A percentile compares a stretch with the other conserved stretches of the same genome.
Conservation (phyloP, 768 basidiomycete genomes). For the Suillus discolor region DNA sequence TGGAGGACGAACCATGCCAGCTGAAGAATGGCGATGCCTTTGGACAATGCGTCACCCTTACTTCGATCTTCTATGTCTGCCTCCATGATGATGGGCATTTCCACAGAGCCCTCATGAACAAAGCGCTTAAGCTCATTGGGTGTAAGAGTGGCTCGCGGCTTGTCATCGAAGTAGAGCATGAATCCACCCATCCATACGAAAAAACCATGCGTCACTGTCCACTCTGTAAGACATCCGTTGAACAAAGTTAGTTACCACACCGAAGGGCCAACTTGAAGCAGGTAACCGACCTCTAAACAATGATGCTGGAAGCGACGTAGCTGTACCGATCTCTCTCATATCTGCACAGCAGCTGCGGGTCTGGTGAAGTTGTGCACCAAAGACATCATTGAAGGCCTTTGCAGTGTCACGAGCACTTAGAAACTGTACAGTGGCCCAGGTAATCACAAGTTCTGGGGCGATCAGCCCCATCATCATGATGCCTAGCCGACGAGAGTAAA, state of each 20-base stretch:
- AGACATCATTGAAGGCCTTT: neutral
- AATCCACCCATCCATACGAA: conserved; percentile 27
- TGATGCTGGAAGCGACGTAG: too few relatives aligned
- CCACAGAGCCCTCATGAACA: neutral
- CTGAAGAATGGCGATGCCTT: conserved; percentile 36
- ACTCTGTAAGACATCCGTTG: neutral
- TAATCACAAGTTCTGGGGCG: conserved; percentile 31
- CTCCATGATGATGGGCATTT: conserved; percentile 10
- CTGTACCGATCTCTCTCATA: neutral
- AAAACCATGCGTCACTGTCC: conserved; percentile 18
- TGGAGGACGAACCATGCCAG: conserved; percentile 38
- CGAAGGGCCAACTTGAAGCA: neutral
- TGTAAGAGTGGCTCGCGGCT: conserved; percentile 7
- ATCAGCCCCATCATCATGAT: conserved; percentile 25
- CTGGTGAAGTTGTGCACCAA: neutral
- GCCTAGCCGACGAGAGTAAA: conserved; percentile 3
- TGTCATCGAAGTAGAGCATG: conserved; percentile 8
- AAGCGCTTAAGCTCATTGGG: neutral
- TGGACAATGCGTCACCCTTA: conserved; percentile 39
- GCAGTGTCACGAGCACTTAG: conserved; percentile 15
- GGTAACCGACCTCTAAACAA: neutral
- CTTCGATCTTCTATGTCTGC: conserved; percentile 25
- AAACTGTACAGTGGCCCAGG: conserved; percentile 31
- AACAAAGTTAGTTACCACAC: neutral
- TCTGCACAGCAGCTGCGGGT: neutral